Evolutionary conservation across 2,329 filamentous ascomycete genomes (phyloP).

Genomic region (Aspergillus oerlinghausenensis): DNA sequence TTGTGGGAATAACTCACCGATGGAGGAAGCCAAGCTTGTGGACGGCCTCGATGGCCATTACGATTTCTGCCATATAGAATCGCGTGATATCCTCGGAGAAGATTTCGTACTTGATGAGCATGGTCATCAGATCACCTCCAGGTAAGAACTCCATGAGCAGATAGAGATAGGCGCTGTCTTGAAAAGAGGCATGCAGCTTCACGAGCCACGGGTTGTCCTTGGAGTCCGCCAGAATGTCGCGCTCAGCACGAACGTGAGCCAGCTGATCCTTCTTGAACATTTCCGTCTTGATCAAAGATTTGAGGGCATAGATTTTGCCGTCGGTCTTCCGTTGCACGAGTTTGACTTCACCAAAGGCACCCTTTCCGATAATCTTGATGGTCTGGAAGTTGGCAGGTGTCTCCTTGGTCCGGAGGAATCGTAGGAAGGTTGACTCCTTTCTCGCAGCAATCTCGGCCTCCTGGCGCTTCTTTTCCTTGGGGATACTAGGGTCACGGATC

Average conservation of each 20-base stretch:
- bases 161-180: constrained; percentile 93
- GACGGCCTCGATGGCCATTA: constrained; percentile 96
- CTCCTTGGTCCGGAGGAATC: constrained; percentile 90
- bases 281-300: constrained; percentile 96
- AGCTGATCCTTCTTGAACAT: constrained; percentile 99
- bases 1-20: constrained; percentile 58
- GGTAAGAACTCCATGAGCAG: constrained; percentile 99
- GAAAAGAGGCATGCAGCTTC: constrained; percentile 97
- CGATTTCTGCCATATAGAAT: constrained; percentile 98
- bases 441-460: constrained; percentile 80
- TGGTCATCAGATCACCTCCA: constrained; percentile 97
- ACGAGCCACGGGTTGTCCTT: constrained; percentile 98
- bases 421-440: constrained; percentile 87
- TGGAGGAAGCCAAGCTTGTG: constrained; percentile 98
- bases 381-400: constrained; percentile 92
- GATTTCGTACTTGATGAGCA: constrained; percentile 99
- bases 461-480: constrained; percentile 71
- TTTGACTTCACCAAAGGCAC: constrained; percentile 97
- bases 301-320: constrained; percentile 96
- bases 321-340: constrained; percentile 94
- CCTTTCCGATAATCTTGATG: constrained; percentile 97
- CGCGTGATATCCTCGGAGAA: constrained; percentile 98
- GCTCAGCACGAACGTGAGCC: constrained; percentile 92
- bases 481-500: constrained; percentile 70
- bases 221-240: constrained; percentile 95